Conservation (phyloP, 2,329 filamentous ascomycete genomes). For the Juglanconis sp. region DNA sequence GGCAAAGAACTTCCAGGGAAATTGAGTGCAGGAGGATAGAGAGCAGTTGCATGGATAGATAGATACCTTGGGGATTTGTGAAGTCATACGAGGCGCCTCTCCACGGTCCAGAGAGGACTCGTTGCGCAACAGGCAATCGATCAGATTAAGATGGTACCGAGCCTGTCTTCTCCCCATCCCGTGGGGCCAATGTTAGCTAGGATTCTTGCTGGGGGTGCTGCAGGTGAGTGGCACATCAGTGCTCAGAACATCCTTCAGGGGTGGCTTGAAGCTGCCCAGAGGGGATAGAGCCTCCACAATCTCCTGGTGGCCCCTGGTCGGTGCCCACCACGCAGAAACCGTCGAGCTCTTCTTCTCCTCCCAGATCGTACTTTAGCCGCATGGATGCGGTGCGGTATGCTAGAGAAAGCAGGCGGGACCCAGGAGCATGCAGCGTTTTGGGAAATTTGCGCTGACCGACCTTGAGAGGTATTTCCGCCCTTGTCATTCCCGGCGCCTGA, state of each 20-base stretch:
- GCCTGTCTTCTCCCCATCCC: constrained; percentile 20
- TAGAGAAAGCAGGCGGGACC: constrained; percentile 6
- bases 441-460: constrained; percentile 15
- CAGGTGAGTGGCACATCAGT: constrained; percentile 16
- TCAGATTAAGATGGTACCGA: constrained; percentile 23
- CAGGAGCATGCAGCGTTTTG: constrained; percentile 1
- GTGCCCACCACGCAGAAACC: constrained; percentile 2
- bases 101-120: constrained; percentile 33
- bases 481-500: constrained; percentile 19
- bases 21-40: neutral
- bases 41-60: constrained; percentile 1
- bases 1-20: constrained; percentile 16
- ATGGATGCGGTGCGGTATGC: constrained; percentile 10
- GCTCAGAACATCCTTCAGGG: constrained; percentile 8
- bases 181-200: constrained; percentile 18
- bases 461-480: constrained; percentile 17
- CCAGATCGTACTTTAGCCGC: constrained; percentile 10
- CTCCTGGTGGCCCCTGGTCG: constrained; percentile 5
- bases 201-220: constrained; percentile 15
- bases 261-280: constrained; percentile 11
- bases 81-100: constrained; percentile 43
- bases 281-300: constrained; percentile 16
- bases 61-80: constrained; percentile 43
- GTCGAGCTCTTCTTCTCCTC: constrained; percentile 2
- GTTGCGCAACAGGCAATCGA: constrained; percentile 26